Evolutionary conservation across 495 filamentous ascomycete species (phyloP), one percentile per base, ranked within the genome.

Genomic region (Talaromyces borbonicus): DNA sequence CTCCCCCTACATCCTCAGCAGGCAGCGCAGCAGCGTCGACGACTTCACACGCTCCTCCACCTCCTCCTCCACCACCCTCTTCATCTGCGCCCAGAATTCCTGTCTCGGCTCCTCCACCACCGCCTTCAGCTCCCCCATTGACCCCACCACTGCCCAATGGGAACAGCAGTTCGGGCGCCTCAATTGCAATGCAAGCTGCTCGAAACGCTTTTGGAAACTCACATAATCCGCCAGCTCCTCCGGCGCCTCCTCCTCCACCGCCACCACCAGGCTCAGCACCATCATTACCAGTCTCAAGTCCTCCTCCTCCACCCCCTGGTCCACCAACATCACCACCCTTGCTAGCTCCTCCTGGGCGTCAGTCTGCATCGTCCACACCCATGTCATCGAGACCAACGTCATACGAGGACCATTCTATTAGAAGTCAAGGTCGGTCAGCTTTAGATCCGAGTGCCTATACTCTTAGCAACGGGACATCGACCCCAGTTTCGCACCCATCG

Each of bases 401-500:
- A 57, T 55, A 47, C 46, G 69, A 48, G 52, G 59, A 46, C 44
- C 67, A 44, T 53, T 54, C 22, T 52, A 53, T 42, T 49, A 60
- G 69, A 27, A 57, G 66, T 18, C 67, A 68, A 36, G 67, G 66
- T 24, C 67, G 74, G 45, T 77, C 78, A 5, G 74, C 79, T 61
- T 63, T 90, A 15, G 83, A 92, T 59, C 74, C 87, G 9, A 87
- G 81, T 57, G 70, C 78, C 20, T 92, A 87, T 62, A 90, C 85
- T 4, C 70, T 94, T 22, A 73, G 73, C 8, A 80, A 80, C 52
- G 76, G 77, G 30, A 64, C 65, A 26, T 63, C 65, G 40, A 56
- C 56, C 46, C 57, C 52, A 47, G 58, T 49, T 29, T 58, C 54
- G 25, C 55, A 53, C 46, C 47, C 58, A 38, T 47, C 25, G 50